Percentiles rank a stretch among this genome's conserved stretches.
These are phyloP conservation scores for Endoconidiophora polonica DNA, from an alignment of 2,329 filamentous ascomycete species.

Conservation along the genomic window DNA sequence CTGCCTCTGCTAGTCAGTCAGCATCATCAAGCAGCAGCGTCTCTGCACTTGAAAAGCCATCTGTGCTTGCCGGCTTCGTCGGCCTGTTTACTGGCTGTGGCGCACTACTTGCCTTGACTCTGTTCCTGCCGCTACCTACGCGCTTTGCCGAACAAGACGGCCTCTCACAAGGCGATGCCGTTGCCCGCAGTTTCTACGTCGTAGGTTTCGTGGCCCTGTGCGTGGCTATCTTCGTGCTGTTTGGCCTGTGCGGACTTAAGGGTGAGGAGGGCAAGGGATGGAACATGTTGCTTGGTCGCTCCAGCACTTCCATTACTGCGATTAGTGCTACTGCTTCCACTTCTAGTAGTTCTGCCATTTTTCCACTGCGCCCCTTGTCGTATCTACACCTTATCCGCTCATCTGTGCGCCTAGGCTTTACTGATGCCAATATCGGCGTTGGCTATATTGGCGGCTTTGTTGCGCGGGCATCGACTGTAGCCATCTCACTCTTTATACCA, in stretches of 20 bases:
- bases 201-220: slow-evolving; percentile 57
- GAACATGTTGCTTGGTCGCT: slow-evolving; percentile 34
- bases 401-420: slow-evolving; percentile 53
- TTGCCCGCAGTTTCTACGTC: slow-evolving; percentile 75
- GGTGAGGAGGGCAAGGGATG: slow-evolving; percentile 69
- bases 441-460: slow-evolving; percentile 92
- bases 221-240: slow-evolving; percentile 58
- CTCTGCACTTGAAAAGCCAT: slow-evolving; percentile 27
- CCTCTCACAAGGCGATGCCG: slow-evolving; percentile 55
- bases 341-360: neutral
- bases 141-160: slow-evolving; percentile 55
- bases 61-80: slow-evolving; percentile 67
- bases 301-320: neutral
- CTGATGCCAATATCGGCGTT: slow-evolving; percentile 61
- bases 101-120: slow-evolving; percentile 61
- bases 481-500: slow-evolving; percentile 87
- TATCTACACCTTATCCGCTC: slow-evolving; percentile 44
- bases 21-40: too few species aligned
- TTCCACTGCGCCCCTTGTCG: slow-evolving; percentile 23
- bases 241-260: slow-evolving; percentile 52
- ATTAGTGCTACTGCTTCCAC: neutral
- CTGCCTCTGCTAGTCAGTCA: too few species aligned
- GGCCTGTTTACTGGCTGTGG: slow-evolving; percentile 87
- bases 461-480: slow-evolving; percentile 82
- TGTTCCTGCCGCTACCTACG: slow-evolving; percentile 80